These are phyloP conservation scores for Protomyces lactucae-debilis DNA, from an alignment of 1,139 yeast genomes.

Conservation along the genomic window DNA sequence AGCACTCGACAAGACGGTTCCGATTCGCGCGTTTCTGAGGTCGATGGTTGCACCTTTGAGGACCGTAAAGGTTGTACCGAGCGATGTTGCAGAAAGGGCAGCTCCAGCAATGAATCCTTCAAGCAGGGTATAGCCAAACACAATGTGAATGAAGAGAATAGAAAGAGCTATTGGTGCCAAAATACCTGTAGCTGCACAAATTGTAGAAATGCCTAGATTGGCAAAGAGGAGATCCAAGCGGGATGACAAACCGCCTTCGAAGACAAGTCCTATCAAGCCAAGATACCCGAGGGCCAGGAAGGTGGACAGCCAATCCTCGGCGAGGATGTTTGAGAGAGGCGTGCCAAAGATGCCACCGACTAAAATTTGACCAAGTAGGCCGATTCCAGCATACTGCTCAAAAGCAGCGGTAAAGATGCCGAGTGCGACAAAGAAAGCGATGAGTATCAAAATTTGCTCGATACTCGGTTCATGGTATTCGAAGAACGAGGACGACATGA, in stretches of 20 bases:
- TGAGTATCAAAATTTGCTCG: background rate
- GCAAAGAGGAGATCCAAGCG: background rate
- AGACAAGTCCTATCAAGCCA: slow-evolving; percentile 25
- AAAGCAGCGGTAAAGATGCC: background rate
- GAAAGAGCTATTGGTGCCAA: slow-evolving; percentile 7
- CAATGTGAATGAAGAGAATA: background rate
- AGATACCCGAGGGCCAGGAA: slow-evolving; percentile 23
- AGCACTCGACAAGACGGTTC: slow-evolving; percentile 18
- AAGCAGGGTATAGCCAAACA: background rate
- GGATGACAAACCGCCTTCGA: slow-evolving; percentile 24
- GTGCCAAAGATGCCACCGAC: slow-evolving; percentile 23
- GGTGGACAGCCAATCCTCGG: slow-evolving; percentile 1
- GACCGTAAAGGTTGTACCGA: slow-evolving; percentile 27
- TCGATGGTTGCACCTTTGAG: background rate
- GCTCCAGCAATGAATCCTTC: slow-evolving; percentile 27
- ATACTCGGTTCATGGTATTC: background rate
- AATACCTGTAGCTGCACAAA: slow-evolving; percentile 13
- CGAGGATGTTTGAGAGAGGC: slow-evolving; percentile 17
- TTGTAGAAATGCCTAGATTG: background rate
- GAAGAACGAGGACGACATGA: background rate
- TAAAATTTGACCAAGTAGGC: slow-evolving; percentile 17
- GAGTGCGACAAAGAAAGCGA: slow-evolving; percentile 7
- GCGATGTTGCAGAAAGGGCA: slow-evolving; percentile 17
- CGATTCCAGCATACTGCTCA: slow-evolving; percentile 1
- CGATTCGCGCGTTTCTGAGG: background rate